Evolutionary conservation across 2,329 filamentous ascomycete species (phyloP), one percentile per base, ranked within the genome.

Genomic region (Ascochyta pisi): DNA sequence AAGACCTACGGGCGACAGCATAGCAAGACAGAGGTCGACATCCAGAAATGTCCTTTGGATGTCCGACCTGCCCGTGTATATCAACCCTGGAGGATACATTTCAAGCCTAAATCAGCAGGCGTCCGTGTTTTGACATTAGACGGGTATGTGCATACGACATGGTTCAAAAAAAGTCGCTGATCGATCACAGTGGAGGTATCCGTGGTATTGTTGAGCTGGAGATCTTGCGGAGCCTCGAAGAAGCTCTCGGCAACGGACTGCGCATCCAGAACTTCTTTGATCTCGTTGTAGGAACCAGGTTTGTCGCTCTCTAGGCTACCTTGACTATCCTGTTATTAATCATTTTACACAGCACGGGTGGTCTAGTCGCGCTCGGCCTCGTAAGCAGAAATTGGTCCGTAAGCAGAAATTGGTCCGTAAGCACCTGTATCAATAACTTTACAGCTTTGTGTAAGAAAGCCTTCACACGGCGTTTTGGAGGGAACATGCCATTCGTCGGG

Each of bases 231-330:
- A 65, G 67, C 8, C 74, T 83, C 8, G 76, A 82, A 57, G 66
- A 67, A 19, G 67, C 65, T 1, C 63, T 82, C 0, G 78, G 76
- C 1, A 66, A 68, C 5, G 62, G 69, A 15, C 55, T 83, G 2
- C 73, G 73, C 0, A 75, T 82, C 3, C 77, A 77, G 41, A 65
- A 65, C 1, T 82, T 83, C 64, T 81, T 83, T 52, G 81, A 83
- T 54, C 71, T 83, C 1, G 78, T 83, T 23, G 76, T 66, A 16
- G 66, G 66, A 22, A 67, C 61, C 4, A 66, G 66, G 65, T 64
- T 31, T 27, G 50, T 60, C 10, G 40, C 41, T 54, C 22, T 47
- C 8, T 26, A 26, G 15, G 5, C 1, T 15, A 6, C 6, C 50
- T 71, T 76, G 34, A 79, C 4, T 16, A n/a, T 2, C 2, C 15